Evolutionary conservation across 176 grass and related monocot genomes (phyloP), one percentile per base, ranked within the genome.

Genomic region (Cenchrus purpureus): DNA sequence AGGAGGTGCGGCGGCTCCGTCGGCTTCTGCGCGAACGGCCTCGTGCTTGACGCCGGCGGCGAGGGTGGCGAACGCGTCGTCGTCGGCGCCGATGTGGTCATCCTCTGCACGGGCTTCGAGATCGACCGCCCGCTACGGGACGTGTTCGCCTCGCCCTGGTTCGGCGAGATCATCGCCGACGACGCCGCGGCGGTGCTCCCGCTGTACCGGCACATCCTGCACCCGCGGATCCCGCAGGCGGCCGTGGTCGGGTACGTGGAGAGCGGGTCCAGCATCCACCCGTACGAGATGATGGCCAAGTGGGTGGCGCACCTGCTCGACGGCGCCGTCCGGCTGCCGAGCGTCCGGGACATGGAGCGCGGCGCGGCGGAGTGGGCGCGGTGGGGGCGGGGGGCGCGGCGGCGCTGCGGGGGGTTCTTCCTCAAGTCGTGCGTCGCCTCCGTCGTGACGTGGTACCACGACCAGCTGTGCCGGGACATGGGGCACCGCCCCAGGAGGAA

Each of bases 401-500:
- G 81, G 49, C 48, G 71, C 34, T 45, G 56, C 73, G 51, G 55
- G 2, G 65, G 79, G 7, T 58, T 59, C 31, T 86, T 78, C 28
- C 65, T 82, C 52, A 71, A 82, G 52, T 82, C 79, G n/a, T 85
- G 91, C 57, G 52, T 93, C 13, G 32, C 46, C 8, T 8, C 19
- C 44, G 32, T 93, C 40, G 59, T 76, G 5, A 90, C 87, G 29
- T 93, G 91, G 88, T 90, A 90, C 60, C 87, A 87, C 46, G 88
- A 93, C 79, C 70, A 61, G 50, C 40, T 90, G 25, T 87, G 91
- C 71, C 70, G 88, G 16, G 91, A 93, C 77, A 90, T 93, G 88
- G 88, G 88, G 2, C 52, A 70, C 62, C 53, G 60, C 53, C 50
- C 85, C 1, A 79, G 40, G 72, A 90, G 91, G 77, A 90, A 93